Evolutionary conservation across 805 yeast species (phyloP).

Genomic region (Candida krabiensis): DNA sequence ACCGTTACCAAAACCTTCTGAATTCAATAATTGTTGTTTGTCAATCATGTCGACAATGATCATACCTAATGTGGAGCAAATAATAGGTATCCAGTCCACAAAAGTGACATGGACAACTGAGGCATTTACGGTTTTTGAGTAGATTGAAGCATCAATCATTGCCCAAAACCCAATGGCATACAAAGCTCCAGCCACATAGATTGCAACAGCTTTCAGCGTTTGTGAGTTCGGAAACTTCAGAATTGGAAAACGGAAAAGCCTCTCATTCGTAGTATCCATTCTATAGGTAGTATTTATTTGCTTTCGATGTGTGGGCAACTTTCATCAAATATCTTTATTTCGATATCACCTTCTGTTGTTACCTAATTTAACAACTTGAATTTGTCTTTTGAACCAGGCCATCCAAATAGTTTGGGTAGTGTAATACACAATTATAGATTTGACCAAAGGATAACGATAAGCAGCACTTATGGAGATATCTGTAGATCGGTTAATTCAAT

Average conservation of each 20-base stretch:
- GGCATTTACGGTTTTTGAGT: slow-evolving; percentile 80
- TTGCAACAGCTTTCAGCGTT: slow-evolving; percentile 68
- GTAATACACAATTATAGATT: too few species aligned
- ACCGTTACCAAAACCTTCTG: slow-evolving; percentile 32
- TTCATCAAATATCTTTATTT: too few species aligned
- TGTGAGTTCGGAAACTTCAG: slow-evolving; percentile 71
- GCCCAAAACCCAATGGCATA: slow-evolving; percentile 90
- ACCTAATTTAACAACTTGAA: too few species aligned
- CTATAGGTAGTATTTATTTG: slow-evolving; percentile 6
- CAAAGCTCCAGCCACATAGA: slow-evolving; percentile 72
- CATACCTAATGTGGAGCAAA: slow-evolving; percentile 89
- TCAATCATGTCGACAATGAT: slow-evolving; percentile 74
- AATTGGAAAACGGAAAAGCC: slow-evolving; percentile 63
- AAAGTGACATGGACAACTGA: slow-evolving; percentile 85
- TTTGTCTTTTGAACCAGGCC: too few species aligned
- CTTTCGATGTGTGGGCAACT: slow-evolving; percentile 1
- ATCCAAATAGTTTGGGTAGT: too few species aligned
- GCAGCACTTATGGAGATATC: too few species aligned
- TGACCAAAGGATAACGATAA: too few species aligned
- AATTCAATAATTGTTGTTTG: slow-evolving; percentile 46
- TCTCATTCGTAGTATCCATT: slow-evolving; percentile 40
- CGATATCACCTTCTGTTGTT: too few species aligned
- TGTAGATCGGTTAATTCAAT: too few species aligned
- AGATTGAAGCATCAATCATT: slow-evolving; percentile 85
- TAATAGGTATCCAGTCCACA: slow-evolving; percentile 93